Conservation (phyloP, 116 monocot species). For the Posidonia oceanica region DNA sequence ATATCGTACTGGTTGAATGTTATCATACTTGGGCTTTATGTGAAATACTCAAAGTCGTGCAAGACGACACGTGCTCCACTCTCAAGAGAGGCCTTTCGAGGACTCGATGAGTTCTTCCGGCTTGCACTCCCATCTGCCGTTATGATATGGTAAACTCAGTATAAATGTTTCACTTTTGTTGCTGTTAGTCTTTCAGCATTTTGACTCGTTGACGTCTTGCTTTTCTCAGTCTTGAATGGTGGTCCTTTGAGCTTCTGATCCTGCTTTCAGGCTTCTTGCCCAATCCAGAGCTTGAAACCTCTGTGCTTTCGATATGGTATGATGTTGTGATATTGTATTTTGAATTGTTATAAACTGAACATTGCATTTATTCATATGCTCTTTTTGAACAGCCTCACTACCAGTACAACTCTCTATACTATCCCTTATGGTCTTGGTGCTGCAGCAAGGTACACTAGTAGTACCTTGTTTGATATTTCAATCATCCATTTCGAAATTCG, state of each 20-base stretch:
- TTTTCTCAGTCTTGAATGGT: slow-evolving; percentile 63
- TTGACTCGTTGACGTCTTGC: background rate
- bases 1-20: slow-evolving; percentile 58
- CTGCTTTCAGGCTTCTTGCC: slow-evolving; percentile 66
- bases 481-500: too few species aligned
- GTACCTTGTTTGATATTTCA: too few species aligned
- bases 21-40: slow-evolving; percentile 44
- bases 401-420: slow-evolving; percentile 20
- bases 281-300: slow-evolving; percentile 63
- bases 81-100: slow-evolving; percentile 36
- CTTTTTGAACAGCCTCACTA: slow-evolving; percentile 30
- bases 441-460: slow-evolving; percentile 18
- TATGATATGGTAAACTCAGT: slow-evolving; percentile 66
- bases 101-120: slow-evolving; percentile 37
- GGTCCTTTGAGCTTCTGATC: slow-evolving; percentile 62
- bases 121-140: slow-evolving; percentile 62
- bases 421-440: slow-evolving; percentile 55
- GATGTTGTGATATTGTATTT: background rate
- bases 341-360: background rate
- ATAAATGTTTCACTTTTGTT: background rate
- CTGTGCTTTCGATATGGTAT: slow-evolving; percentile 72
- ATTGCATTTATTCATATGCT: background rate
- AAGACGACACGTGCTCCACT: slow-evolving; percentile 42
- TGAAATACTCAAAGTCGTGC: slow-evolving; percentile 44
- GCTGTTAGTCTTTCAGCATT: slow-evolving; percentile 19